A percentile compares a stretch with the other conserved stretches of the same genome.
phyloP scores from a whole-genome alignment of 129 eudicot genomes.

The Helichrysum umbraculigerum region DNA sequence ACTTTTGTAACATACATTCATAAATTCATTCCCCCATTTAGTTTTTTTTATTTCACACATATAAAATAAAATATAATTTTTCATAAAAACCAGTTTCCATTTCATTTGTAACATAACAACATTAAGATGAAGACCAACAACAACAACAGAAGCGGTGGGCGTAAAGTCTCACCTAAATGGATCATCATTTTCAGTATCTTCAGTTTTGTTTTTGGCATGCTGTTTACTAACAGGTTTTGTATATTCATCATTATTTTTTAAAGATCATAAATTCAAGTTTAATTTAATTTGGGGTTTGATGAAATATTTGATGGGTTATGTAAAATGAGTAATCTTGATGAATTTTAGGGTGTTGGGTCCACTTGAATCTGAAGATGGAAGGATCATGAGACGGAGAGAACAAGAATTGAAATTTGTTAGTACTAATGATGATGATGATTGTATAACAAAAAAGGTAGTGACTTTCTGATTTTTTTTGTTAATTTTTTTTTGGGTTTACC shows the following conservation, averaged over 20 bases:
- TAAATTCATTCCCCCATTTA: not conserved
- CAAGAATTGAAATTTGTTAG: slow-evolving; percentile 61
- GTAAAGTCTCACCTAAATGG: slow-evolving; percentile 76
- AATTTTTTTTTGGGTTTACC: slow-evolving; percentile 8
- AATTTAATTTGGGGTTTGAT: slow-evolving; percentile 5
- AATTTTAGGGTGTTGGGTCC: slow-evolving; percentile 64
- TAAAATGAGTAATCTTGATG: slow-evolving; percentile 10
- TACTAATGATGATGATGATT: slow-evolving; percentile 50
- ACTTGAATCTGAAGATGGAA: slow-evolving; percentile 61
- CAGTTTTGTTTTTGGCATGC: slow-evolving; percentile 78
- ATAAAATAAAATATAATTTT: too few relatives aligned
- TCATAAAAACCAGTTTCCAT: not conserved
- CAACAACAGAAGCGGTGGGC: slow-evolving; percentile 50
- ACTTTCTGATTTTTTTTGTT: not conserved
- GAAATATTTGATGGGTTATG: not conserved
- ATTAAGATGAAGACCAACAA: slow-evolving; percentile 51
- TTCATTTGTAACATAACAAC: not conserved
- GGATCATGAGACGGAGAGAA: slow-evolving; percentile 64
- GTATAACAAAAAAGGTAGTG: slow-evolving; percentile 54
- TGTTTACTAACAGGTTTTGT: slow-evolving; percentile 68
- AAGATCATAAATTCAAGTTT: not conserved
- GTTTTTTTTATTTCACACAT: too few relatives aligned
- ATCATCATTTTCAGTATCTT: slow-evolving; percentile 64
- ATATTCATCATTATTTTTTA: not conserved
- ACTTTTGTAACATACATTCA: not conserved